Evolutionary conservation across 495 filamentous ascomycete genomes (phyloP), one percentile per base, ranked within the genome.

Genomic region (Amphirosellinia nigrospora): DNA sequence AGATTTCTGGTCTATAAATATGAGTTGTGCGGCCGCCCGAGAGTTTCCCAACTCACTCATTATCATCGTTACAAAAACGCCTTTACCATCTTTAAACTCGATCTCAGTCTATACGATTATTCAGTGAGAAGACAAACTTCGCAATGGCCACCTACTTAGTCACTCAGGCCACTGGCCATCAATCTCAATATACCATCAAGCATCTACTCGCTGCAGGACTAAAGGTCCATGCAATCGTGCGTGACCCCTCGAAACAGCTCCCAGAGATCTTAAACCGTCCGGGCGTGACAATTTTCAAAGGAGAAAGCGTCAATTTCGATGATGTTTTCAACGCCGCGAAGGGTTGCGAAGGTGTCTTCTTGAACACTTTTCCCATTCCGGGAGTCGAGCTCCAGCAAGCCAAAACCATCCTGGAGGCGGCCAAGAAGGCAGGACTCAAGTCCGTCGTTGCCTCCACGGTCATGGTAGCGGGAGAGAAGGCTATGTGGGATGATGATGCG

Each of bases 141-240:
- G 72, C 23, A 48, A 82, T 83, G 80, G 52, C 72, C 6, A 77
- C 71, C 53, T 78, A 81, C 64, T 80, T 83, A 55, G 75, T 83
- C 67, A 81, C 81, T 68, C 80, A 82, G 61, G 84, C 83, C n/a
- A 86, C 83, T 11, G 84, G 84, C 64, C 74, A 79, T 43, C 84
- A 86, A 77, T 81, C 82, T 41, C 77, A 76, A 43, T 82, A 78
- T 45, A 70, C 82, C 45, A 74, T 74, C 64, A 68, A 71, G 19
- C 77, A 83, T 64, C 73, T 86, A 8, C 74, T 81, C 52, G 68
- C 77, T 36, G 36, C 78, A 6, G 77, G 74, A 16, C 70, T 73
- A 67, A 72, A 75, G 50, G 73, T 84, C 36, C 81, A 82, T 41
- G 78, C 81, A 0, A 75, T 85, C 36, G 81, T 82, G 8, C 78